Evolutionary conservation across 805 yeast species (phyloP).

Genomic region (Kodamaea lidongshanica): DNA sequence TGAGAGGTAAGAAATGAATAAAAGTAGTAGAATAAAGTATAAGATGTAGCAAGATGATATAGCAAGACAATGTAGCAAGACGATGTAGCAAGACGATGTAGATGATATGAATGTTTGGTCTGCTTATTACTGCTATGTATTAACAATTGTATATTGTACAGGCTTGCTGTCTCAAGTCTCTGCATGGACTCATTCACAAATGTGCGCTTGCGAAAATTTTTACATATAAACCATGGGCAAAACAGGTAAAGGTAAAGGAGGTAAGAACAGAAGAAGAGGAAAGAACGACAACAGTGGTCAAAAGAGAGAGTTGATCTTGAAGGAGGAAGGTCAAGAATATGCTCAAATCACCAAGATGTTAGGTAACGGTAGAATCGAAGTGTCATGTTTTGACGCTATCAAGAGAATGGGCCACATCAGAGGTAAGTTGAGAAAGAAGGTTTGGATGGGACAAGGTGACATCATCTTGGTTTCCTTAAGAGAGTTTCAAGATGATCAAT

Average conservation of each 20-base stretch:
- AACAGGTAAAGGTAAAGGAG: slow-evolving; percentile 74
- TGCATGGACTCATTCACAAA: background rate
- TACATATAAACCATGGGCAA: too few species aligned
- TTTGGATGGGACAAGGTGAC: slow-evolving; percentile 99
- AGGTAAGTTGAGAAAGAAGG: slow-evolving; percentile 98
- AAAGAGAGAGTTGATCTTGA: slow-evolving; percentile 87
- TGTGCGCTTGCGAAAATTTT: background rate
- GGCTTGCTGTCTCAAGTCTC: background rate
- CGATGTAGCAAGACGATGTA: too few species aligned
- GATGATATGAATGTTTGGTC: too few species aligned
- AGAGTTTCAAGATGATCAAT: slow-evolving; percentile 97
- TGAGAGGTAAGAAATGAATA: too few species aligned
- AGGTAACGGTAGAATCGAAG: slow-evolving; percentile 97
- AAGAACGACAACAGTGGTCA: slow-evolving; percentile 88
- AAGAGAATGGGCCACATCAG: slow-evolving; percentile 96
- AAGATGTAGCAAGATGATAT: too few species aligned
- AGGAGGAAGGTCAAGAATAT: slow-evolving; percentile 97
- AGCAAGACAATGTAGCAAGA: too few species aligned
- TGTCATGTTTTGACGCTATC: slow-evolving; percentile 88
- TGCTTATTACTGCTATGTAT: background rate
- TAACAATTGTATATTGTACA: background rate
- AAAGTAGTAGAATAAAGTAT: too few species aligned
- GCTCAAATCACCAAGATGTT: slow-evolving; percentile 98
- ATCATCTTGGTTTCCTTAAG: slow-evolving; percentile 91
- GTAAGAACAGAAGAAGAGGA: slow-evolving; percentile 96